A percentile compares a stretch with the other conserved stretches of the same genome.
phyloP scores from a whole-genome alignment of 2,329 filamentous ascomycete species.

The Cercospora sp. region DNA sequence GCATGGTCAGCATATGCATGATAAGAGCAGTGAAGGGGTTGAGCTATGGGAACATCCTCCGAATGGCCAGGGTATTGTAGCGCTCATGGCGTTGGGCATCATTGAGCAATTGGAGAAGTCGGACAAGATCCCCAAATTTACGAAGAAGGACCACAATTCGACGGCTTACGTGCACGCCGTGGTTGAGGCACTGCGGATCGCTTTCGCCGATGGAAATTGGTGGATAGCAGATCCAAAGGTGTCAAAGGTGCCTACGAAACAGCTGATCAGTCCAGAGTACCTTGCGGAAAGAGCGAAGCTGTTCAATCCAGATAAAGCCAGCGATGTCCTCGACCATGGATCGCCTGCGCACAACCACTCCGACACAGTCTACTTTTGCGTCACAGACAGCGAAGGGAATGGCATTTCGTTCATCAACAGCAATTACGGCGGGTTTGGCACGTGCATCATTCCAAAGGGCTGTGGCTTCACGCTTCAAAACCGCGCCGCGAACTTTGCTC shows the following conservation, averaged over 20 bases:
- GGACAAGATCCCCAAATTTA: constrained; percentile 72
- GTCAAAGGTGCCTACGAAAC: constrained; percentile 65
- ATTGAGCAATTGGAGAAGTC: constrained; percentile 78
- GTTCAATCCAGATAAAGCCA: constrained; percentile 57
- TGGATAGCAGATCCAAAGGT: constrained; percentile 83
- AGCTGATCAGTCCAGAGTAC: constrained; percentile 71
- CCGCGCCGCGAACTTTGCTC: constrained; percentile 81
- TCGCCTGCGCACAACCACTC: constrained; percentile 81
- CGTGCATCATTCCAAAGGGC: constrained; percentile 76
- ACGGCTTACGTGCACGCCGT: constrained; percentile 73
- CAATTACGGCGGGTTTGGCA: constrained; percentile 88
- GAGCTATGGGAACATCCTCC: constrained; percentile 96
- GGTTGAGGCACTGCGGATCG: constrained; percentile 83
- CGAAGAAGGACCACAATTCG: constrained; percentile 73
- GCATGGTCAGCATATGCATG: constrained; percentile 48
- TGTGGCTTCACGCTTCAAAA: constrained; percentile 96
- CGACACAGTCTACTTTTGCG: constrained; percentile 93
- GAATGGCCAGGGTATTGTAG: constrained; percentile 93
- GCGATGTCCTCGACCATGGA: constrained; percentile 64
- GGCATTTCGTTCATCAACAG: constrained; percentile 96
- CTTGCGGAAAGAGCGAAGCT: constrained; percentile 68
- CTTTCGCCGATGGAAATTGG: constrained; percentile 88
- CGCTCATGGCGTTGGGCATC: constrained; percentile 90
- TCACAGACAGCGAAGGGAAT: constrained; percentile 79
- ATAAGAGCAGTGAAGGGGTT: constrained; percentile 57